Conservation (phyloP, 805 yeast species). For the Alloascoidea hylecoeti region DNA sequence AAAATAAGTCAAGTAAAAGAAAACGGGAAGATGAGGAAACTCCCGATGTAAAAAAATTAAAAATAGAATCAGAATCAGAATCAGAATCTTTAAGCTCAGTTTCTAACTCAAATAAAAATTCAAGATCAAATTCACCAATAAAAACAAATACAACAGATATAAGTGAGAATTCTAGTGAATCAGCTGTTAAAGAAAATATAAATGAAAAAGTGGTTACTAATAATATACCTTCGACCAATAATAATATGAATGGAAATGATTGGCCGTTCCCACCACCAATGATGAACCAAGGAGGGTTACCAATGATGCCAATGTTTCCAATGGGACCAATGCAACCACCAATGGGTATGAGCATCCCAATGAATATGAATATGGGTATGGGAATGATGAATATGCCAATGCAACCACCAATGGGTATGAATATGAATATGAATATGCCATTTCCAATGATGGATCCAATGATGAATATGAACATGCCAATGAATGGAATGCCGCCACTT, state of each 20-base stretch:
- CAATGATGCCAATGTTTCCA: constrained; percentile 8
- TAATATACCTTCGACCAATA: constrained; percentile 8
- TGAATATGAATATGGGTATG: constrained; percentile 4
- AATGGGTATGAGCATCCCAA: constrained; percentile 5
- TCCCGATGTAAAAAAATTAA: constrained; percentile 7
- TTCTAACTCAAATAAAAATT: not conserved
- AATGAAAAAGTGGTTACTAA: not conserved
- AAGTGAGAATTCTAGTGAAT: constrained; percentile 1
- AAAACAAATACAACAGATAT: not conserved
- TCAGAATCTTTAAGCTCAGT: not conserved
- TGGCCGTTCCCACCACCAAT: constrained; percentile 12
- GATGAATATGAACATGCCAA: too few relatives aligned
- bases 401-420: constrained; percentile 8
- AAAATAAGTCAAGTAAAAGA: constrained; percentile 5
- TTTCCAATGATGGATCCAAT: not conserved
- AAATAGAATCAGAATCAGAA: constrained; percentile 4
- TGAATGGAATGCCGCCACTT: too few relatives aligned
- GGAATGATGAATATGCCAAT: constrained; percentile 9
- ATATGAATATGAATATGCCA: not conserved
- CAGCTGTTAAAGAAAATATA: constrained; percentile 5
- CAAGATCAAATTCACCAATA: too few relatives aligned
- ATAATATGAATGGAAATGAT: constrained; percentile 6
- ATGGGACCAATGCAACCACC: constrained; percentile 6
- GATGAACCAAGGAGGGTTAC: constrained; percentile 10
- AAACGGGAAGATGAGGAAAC: not conserved